Evolutionary conservation across 2,329 filamentous ascomycete genomes (phyloP).

Genomic region (Teratosphaeria zuluensis): DNA sequence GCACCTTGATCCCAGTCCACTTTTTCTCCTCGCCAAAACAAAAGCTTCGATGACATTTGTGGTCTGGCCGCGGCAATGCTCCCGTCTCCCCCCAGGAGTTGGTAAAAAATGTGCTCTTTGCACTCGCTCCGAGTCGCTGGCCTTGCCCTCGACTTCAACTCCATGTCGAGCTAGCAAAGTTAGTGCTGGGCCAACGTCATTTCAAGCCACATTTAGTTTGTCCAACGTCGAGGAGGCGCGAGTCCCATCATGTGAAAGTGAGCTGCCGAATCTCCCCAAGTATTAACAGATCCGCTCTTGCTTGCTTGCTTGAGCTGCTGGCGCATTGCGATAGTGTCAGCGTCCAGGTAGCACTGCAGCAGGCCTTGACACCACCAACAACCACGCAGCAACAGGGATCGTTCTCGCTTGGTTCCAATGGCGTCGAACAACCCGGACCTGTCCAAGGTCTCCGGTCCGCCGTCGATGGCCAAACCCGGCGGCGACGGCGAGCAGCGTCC

Average conservation of each 20-base stretch:
- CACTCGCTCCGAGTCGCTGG: background rate
- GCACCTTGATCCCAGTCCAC: background rate
- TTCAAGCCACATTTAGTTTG: background rate
- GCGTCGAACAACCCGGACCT: background rate
- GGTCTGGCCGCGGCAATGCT: background rate
- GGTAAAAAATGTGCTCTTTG: background rate
- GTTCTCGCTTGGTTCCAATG: background rate
- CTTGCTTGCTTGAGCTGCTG: no score
- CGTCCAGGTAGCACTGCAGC: background rate
- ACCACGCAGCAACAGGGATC: background rate
- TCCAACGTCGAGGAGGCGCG: background rate
- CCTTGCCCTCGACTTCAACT: background rate
- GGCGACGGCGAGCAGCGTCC: background rate
- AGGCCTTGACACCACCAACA: background rate
- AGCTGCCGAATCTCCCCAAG: background rate
- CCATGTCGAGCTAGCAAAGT: background rate
- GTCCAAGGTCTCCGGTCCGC: background rate
- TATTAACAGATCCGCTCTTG: background rate
- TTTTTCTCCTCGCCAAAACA: background rate
- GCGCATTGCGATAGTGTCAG: background rate
- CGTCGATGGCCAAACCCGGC: conserved; percentile 2
- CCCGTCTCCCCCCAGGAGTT: background rate
- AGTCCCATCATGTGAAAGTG: background rate
- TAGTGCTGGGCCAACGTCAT: background rate
- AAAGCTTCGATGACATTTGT: background rate